Conservation (phyloP, 371 early-diverging fungal genomes). For the Zychaea mexicana region DNA sequence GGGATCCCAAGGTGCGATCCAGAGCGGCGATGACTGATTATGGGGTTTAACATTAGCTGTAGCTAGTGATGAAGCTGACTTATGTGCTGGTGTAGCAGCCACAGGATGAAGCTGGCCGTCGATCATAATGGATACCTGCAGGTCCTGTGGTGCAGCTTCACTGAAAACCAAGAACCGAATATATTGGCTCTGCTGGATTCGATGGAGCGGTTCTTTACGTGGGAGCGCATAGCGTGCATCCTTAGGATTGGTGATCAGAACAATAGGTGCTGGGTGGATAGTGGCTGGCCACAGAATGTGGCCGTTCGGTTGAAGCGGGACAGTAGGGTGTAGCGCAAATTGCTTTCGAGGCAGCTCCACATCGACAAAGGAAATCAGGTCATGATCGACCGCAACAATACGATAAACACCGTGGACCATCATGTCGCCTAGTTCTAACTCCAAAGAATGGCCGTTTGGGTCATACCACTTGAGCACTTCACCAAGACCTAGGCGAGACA, state of each 20-base stretch:
- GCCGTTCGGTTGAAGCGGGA: slow-evolving; percentile 13
- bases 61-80: neutral
- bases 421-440: slow-evolving; percentile 88
- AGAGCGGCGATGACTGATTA: slow-evolving; percentile 68
- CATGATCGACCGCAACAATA: slow-evolving; percentile 87
- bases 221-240: slow-evolving; percentile 78
- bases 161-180: slow-evolving; percentile 77
- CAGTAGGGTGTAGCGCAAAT: slow-evolving; percentile 25
- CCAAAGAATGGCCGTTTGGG: slow-evolving; percentile 63
- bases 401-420: slow-evolving; percentile 83
- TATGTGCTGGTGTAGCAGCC: slow-evolving; percentile 28
- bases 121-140: slow-evolving; percentile 52
- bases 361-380: slow-evolving; percentile 83
- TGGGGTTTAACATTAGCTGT: slow-evolving; percentile 21
- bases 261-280: slow-evolving; percentile 63
- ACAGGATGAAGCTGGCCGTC: slow-evolving; percentile 41
- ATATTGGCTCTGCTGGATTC: slow-evolving; percentile 63
- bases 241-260: slow-evolving; percentile 89
- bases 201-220: slow-evolving; percentile 69
- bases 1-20: slow-evolving; percentile 75
- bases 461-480: slow-evolving; percentile 67
- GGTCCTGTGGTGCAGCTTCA: slow-evolving; percentile 27
- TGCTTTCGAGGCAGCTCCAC: slow-evolving; percentile 56
- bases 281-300: slow-evolving; percentile 27
- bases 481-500: slow-evolving; percentile 62